phyloP scores from a whole-genome alignment of 2,329 filamentous ascomycete genomes.

The Nemania serpens region DNA sequence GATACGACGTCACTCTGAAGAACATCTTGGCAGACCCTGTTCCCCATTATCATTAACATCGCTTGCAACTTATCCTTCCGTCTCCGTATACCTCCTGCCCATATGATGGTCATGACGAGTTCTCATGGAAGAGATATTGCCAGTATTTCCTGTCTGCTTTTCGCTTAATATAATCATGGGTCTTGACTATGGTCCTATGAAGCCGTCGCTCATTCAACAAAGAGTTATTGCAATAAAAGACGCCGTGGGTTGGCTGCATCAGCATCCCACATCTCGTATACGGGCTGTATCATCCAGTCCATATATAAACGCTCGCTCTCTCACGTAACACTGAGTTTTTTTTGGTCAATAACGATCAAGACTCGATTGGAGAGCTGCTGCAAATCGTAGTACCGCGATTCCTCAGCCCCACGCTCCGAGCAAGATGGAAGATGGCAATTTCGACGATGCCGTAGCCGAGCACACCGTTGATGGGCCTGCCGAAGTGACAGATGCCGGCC shows the following conservation, averaged over 20 bases:
- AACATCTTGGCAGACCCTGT: no score
- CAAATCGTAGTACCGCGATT: not conserved
- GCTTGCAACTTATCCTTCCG: no score
- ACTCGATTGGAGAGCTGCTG: not conserved
- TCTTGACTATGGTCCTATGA: not conserved
- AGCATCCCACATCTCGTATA: not conserved
- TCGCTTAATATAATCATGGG: not conserved
- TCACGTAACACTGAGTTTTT: not conserved
- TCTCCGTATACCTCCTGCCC: no score
- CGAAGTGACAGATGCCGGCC: slow-evolving; percentile 38
- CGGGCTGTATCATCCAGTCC: not conserved
- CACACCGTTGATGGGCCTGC: no score
- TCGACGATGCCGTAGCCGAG: slow-evolving; percentile 45
- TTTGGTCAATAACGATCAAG: not conserved
- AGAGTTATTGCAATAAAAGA: not conserved
- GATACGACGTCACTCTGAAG: no score
- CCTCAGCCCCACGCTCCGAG: not conserved
- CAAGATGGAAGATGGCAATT: slow-evolving; percentile 50
- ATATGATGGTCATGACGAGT: no score
- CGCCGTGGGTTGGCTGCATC: not conserved
- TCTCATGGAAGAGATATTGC: not conserved
- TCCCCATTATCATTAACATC: no score
- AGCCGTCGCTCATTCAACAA: not conserved
- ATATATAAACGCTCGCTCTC: not conserved
- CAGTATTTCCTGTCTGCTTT: not conserved